Evolutionary conservation across 345 rosid species (phyloP), one percentile per base, ranked within the genome.

Genomic region (Populus tremula): DNA sequence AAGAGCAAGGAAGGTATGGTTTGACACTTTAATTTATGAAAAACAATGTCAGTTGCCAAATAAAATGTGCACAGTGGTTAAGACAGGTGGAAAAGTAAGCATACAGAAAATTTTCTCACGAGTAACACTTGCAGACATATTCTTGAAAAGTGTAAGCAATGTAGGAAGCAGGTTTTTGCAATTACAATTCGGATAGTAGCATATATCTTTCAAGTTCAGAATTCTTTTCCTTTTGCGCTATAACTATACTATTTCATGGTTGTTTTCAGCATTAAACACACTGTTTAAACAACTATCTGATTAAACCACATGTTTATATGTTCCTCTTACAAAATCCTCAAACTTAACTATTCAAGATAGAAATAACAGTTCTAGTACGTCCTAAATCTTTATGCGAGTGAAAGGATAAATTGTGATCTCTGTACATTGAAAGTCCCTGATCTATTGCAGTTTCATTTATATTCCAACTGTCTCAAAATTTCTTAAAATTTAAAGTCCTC

Each of bases 1-100:
- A 31, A 77, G 76, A 45, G 49, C 73, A 76, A n/a, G 71, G 33
- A 77, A 83, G 91, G 89, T 88, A 71, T 45, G n/a, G 23, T 53
- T 53, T 53, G n/a, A 53, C 59, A 53, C 59, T 17, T 50, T 6
- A 6, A 18, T 18, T 53, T 53, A 6, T 53, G 59, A 53, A 53
- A 6, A 45, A 53, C 20, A 53, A 53, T 18, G n/a, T 8, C 59
- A 53, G 59, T 17, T 53, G 59, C 21, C 2, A 53, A 18, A 53
- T 53, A 17, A 23, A 53, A 20, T 18, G 50, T 5, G 1, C 59
- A 53, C 23, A 17, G n/a, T 53, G 59, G 59, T 50, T 18, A 50
- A 33, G 16, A 21, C 33, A 33, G 31, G 25, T 23, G 35, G 67
- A 62, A 62, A 62, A 62, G 45, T 10, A 50, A 50, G n/a, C 10